These are phyloP conservation scores for Elsinoe australis DNA, from an alignment of 2,329 filamentous ascomycete genomes.

Conservation along the genomic window DNA sequence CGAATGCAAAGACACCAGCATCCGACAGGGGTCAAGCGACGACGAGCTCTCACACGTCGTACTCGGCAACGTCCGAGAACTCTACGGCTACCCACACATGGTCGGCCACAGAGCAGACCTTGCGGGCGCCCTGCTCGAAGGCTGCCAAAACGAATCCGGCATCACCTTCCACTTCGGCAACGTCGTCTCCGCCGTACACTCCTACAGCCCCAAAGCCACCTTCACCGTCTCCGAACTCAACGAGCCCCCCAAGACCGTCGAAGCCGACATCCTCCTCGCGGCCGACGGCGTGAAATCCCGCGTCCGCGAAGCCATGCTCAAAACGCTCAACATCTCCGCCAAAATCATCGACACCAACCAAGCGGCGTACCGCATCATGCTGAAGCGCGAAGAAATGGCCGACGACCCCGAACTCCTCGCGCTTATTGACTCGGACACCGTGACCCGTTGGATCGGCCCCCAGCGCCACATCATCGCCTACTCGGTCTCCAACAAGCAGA, in stretches of 20 bases:
- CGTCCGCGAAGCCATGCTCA: conserved; percentile 47
- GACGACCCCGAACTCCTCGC: conserved; percentile 58
- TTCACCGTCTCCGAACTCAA: conserved; percentile 55
- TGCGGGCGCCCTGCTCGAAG: conserved; percentile 60
- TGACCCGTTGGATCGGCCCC: conserved; percentile 69
- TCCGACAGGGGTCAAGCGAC: conserved; percentile 62
- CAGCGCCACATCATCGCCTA: conserved; percentile 72
- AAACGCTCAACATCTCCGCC: conserved; percentile 43
- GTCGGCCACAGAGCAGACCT: conserved; percentile 69
- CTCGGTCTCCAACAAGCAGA: conserved; percentile 58
- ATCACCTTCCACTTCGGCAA: conserved; percentile 64
- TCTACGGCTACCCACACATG: conserved; percentile 70
- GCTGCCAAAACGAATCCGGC: conserved; percentile 53
- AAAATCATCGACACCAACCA: conserved; percentile 63
- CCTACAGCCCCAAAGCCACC: conserved; percentile 52
- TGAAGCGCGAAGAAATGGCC: conserved; percentile 59
- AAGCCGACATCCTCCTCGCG: conserved; percentile 41
- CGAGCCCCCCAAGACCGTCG: conserved; percentile 47
- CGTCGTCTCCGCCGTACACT: conserved; percentile 48
- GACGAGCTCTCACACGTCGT: conserved; percentile 63
- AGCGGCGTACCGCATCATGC: conserved; percentile 72
- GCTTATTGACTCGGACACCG: conserved; percentile 60
- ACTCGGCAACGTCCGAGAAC: conserved; percentile 57
- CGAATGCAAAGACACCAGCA: conserved; percentile 62
- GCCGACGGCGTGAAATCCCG: conserved; percentile 44